These are phyloP conservation scores for Candida sanyaensis DNA, from an alignment of 1,139 yeast genomes.

Conservation along the genomic window DNA sequence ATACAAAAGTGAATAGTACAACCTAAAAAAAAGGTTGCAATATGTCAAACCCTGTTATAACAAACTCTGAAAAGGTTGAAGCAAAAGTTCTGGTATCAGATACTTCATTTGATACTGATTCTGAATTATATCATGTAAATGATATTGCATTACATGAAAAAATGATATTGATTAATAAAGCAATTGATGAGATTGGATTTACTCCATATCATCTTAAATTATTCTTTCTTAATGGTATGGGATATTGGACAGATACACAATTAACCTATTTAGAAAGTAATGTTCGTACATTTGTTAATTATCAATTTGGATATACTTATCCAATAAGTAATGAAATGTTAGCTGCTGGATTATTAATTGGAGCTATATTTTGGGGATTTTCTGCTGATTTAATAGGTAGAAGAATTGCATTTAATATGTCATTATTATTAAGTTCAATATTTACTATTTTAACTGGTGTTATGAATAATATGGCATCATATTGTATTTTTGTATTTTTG, in stretches of 20 bases:
- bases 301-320: conserved; percentile 38
- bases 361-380: conserved; percentile 59
- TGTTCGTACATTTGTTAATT: conserved; percentile 40
- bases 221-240: conserved; percentile 57
- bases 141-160: conserved; percentile 26
- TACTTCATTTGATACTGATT: conserved; percentile 1
- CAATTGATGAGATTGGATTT: conserved; percentile 39
- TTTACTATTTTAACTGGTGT: conserved; percentile 58
- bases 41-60: not conserved
- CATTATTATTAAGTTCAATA: conserved; percentile 29
- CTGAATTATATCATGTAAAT: conserved; percentile 21
- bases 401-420: conserved; percentile 22
- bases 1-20: too few relatives aligned
- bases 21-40: too few relatives aligned
- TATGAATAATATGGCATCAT: conserved; percentile 46
- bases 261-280: conserved; percentile 43
- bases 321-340: conserved; percentile 31
- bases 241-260: conserved; percentile 65
- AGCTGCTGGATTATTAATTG: conserved; percentile 51
- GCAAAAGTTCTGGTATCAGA: conserved; percentile 4
- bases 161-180: conserved; percentile 30
- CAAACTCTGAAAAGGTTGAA: conserved; percentile 9
- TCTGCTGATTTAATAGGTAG: conserved; percentile 49
- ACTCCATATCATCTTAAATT: conserved; percentile 36
- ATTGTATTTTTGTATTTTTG: conserved; percentile 50